Evolutionary conservation across 805 yeast species (phyloP), one percentile per base, ranked within the genome.

Genomic region (Huiozyma naganishii): DNA sequence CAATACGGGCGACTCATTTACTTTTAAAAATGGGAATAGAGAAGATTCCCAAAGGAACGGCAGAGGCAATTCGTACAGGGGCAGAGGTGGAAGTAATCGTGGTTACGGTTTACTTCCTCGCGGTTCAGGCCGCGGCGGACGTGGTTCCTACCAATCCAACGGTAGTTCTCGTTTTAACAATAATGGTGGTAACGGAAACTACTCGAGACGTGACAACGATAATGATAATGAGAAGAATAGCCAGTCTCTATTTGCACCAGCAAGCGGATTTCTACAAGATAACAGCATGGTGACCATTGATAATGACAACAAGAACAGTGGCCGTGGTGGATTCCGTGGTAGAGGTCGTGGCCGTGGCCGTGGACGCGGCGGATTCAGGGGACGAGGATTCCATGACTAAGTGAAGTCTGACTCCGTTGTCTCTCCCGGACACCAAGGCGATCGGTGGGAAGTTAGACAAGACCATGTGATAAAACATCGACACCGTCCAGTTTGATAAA

Each of bases 191-290:
- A 32, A 32, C 13, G 32, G 29, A 8, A 37, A 27, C 7, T 40
- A 32, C 17, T 30, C 38, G 23, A 17, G 23, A 17, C 23, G 23
- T 17, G 23, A 17, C 23, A 17, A 17, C 23, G 23, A 17, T 17
- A 39, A 38, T 17, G 40, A 34, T 32, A 27, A 39, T 7, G 53
- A 47, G 13, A 50, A 52, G 41, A 17, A 4, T 11, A 50, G 48
- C 13, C 53, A 52, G 44, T 58, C 62, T 11, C 44, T 59, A 30
- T 60, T 60, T 42, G 55, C 54, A 42, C 65, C 65, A 36, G 65
- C 65, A 23, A 57, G 62, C 46, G 59, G 63, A 37, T 60, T 60
- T 45, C 47, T 60, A 37, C 44, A 51, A 35, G 46, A 41, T 27
- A 44, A 46, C 7, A 42, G 45, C 17, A 47, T 45, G 30, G 48